Conservation (phyloP, 164 flowering plant species). For the Vitis rotundifolia region DNA sequence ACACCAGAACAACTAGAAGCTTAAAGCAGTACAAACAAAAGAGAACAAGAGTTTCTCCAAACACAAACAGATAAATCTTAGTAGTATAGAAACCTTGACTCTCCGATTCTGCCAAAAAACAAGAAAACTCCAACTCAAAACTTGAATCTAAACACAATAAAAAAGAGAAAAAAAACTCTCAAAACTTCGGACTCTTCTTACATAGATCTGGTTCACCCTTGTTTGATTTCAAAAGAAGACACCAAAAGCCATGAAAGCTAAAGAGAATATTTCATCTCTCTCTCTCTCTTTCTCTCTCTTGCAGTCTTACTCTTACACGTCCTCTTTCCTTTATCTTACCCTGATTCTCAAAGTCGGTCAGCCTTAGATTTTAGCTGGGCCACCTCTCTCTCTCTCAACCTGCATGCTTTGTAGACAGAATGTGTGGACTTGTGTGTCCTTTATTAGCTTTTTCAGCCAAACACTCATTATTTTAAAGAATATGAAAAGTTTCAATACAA, state of each 20-base stretch:
- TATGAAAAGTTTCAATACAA: not conserved
- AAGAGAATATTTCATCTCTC: slow-evolving; percentile 30
- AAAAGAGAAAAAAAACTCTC: slow-evolving; percentile 8
- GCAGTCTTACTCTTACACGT: not conserved
- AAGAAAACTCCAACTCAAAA: slow-evolving; percentile 21
- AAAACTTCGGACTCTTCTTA: slow-evolving; percentile 27
- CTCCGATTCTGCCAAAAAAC: slow-evolving; percentile 25
- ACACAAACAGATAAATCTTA: slow-evolving; percentile 30
- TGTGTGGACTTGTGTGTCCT: slow-evolving; percentile 40
- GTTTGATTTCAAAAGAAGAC: slow-evolving; percentile 39
- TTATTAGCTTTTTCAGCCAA: slow-evolving; percentile 15
- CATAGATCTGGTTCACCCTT: slow-evolving; percentile 24
- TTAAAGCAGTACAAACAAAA: slow-evolving; percentile 21
- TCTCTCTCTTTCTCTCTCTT: slow-evolving; percentile 19
- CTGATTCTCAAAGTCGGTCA: slow-evolving; percentile 34
- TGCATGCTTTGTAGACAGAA: slow-evolving; percentile 24
- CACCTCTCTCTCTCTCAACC: slow-evolving; percentile 10
- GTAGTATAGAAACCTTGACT: slow-evolving; percentile 21
- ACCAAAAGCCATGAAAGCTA: slow-evolving; percentile 43
- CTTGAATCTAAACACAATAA: slow-evolving; percentile 21
- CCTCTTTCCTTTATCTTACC: slow-evolving; percentile 13
- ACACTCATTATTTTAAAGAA: slow-evolving; percentile 1
- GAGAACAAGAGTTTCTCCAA: slow-evolving; percentile 18
- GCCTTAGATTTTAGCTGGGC: slow-evolving; percentile 33
- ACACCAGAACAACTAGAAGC: slow-evolving; percentile 12